Conservation (phyloP, 1,139 yeast species). For the Magnusiomyces fungicola region DNA sequence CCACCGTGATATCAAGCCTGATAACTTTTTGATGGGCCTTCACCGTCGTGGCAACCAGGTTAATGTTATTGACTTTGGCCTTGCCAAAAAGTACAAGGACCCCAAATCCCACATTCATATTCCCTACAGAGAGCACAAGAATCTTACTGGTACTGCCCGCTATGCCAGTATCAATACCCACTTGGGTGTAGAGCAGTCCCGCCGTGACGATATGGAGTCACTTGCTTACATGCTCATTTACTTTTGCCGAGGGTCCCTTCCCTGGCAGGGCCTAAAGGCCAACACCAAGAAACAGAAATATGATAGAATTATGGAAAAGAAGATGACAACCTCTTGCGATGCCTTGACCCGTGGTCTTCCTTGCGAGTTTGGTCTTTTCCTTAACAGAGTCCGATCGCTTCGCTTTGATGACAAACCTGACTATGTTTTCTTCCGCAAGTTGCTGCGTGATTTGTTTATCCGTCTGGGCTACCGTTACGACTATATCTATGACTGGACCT, state of each 20-base stretch:
- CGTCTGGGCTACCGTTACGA: constrained; percentile 89
- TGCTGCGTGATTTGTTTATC: constrained; percentile 82
- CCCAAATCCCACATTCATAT: constrained; percentile 94
- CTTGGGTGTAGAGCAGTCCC: constrained; percentile 90
- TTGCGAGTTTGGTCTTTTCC: constrained; percentile 77
- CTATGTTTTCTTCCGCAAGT: constrained; percentile 78
- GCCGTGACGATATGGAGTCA: constrained; percentile 95
- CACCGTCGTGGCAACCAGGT: constrained; percentile 94
- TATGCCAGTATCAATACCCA: constrained; percentile 95
- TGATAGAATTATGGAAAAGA: constrained; percentile 93
- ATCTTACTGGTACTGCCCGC: constrained; percentile 95
- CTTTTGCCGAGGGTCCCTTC: constrained; percentile 90
- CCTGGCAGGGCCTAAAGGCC: constrained; percentile 98
- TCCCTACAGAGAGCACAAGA: constrained; percentile 93
- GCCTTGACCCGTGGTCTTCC: constrained; percentile 89
- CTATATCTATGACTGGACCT: constrained; percentile 95
- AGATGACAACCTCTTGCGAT: constrained; percentile 88
- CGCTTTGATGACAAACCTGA: constrained; percentile 97
- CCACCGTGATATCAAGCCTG: constrained; percentile 86
- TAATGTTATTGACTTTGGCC: constrained; percentile 92
- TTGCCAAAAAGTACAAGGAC: constrained; percentile 92
- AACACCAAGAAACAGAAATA: constrained; percentile 95
- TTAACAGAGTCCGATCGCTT: constrained; percentile 82
- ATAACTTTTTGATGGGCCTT: constrained; percentile 93
- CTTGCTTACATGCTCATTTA: constrained; percentile 92